phyloP scores from a whole-genome alignment of 768 basidiomycete genomes.

The Mycena crocata region DNA sequence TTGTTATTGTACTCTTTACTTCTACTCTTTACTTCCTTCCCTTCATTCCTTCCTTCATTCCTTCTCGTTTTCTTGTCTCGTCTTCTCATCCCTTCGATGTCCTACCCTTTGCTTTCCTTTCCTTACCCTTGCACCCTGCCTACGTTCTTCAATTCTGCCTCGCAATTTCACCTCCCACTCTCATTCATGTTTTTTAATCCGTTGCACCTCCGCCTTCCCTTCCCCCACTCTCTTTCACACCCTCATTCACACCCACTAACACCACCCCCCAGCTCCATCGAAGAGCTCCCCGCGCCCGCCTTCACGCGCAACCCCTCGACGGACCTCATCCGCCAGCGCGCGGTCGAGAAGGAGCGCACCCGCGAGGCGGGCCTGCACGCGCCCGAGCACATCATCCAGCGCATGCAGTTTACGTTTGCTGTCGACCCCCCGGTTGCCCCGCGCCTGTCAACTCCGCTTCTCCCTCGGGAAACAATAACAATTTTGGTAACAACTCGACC shows the following conservation, averaged over 20 bases:
- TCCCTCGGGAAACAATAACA: no score
- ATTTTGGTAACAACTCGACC: no score
- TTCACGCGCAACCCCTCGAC: constrained; percentile 84
- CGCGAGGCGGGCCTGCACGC: constrained; percentile 76
- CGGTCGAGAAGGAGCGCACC: constrained; percentile 83
- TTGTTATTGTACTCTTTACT: no score
- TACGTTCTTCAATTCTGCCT: no score
- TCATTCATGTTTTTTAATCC: no score
- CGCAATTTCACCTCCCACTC: no score
- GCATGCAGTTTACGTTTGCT: constrained; percentile 93
- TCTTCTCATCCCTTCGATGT: no score
- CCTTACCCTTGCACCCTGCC: no score
- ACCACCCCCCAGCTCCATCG: constrained; percentile 73
- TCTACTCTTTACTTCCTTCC: not conserved
- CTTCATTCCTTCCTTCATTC: no score
- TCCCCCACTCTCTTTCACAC: constrained; percentile 32
- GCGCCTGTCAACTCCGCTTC: not conserved
- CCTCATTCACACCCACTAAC: constrained; percentile 24
- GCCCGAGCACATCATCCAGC: constrained; percentile 79
- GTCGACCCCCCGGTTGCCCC: constrained; percentile 63
- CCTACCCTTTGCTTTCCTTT: no score
- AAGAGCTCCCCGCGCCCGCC: constrained; percentile 86
- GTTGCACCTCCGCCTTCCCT: no score
- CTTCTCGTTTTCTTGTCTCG: no score
- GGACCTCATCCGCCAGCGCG: constrained; percentile 84